Conservation (phyloP, 2,329 filamentous ascomycete species). For the Chaetomiaceae sp. region DNA sequence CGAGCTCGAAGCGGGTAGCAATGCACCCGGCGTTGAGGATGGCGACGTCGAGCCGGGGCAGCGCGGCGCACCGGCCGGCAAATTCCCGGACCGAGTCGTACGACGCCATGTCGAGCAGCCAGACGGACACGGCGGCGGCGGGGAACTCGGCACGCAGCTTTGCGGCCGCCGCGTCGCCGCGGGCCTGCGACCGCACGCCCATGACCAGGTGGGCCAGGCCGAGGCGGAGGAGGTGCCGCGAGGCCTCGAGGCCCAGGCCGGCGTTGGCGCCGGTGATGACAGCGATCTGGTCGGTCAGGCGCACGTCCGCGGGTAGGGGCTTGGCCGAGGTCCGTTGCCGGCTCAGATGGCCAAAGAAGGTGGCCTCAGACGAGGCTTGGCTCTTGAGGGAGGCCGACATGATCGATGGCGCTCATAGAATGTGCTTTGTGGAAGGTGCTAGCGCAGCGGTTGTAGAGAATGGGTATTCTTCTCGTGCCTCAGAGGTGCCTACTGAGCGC, state of each 20-base stretch:
- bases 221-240: conserved; percentile 32
- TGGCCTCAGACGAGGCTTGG: too few species aligned
- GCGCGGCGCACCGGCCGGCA: conserved; percentile 26
- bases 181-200: conserved; percentile 31
- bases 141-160: conserved; percentile 10
- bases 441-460: too few species aligned
- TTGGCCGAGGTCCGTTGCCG: too few species aligned
- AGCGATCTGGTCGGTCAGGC: too few species aligned
- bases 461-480: too few species aligned
- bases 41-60: conserved; percentile 11
- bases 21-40: conserved; percentile 9
- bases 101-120: conserved; percentile 35
- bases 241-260: conserved; percentile 37
- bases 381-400: too few species aligned
- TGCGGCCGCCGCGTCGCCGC: conserved; percentile 26
- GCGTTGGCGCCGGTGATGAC: conserved; percentile 41
- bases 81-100: conserved; percentile 37
- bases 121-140: conserved; percentile 26
- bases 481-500: too few species aligned
- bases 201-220: conserved; percentile 35
- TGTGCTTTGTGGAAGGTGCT: too few species aligned
- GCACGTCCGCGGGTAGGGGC: too few species aligned
- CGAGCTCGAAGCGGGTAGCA: neutral
- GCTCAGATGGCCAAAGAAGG: too few species aligned
- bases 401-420: too few species aligned